These are phyloP conservation scores for Xylaria sp. DNA, from an alignment of 2,329 filamentous ascomycete species.

Conservation along the genomic window DNA sequence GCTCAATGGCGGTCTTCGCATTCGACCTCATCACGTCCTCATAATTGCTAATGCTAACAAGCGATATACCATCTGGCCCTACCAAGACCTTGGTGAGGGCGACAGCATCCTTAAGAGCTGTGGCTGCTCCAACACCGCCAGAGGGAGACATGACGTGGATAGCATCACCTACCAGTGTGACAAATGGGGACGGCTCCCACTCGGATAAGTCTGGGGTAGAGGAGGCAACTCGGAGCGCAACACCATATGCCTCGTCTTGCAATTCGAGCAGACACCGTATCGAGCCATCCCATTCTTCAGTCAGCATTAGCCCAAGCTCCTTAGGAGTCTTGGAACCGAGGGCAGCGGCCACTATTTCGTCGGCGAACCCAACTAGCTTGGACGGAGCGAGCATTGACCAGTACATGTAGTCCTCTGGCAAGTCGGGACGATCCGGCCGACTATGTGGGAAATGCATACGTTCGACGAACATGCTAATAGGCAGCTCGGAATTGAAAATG, in stretches of 20 bases:
- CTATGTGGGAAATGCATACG: neutral
- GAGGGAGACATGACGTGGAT: neutral
- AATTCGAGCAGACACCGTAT: no score
- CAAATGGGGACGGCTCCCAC: neutral
- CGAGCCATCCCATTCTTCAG: no score
- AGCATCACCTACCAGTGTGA: neutral
- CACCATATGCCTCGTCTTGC: no score
- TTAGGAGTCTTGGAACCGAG: neutral
- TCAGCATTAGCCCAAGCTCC: neutral
- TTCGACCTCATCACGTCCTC: conserved; percentile 7
- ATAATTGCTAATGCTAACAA: neutral
- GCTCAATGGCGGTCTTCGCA: no score
- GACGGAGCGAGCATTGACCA: neutral
- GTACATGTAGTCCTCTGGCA: neutral
- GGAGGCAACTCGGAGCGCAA: no score
- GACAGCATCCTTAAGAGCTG: neutral
- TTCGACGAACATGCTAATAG: neutral
- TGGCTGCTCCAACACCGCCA: neutral
- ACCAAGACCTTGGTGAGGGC: no score
- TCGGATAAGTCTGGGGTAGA: no score
- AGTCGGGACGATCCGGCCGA: neutral
- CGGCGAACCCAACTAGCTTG: neutral
- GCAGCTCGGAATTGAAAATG: neutral
- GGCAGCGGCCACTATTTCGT: neutral
- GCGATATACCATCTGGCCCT: no score